Evolutionary conservation across 495 filamentous ascomycete species (phyloP), one percentile per base, ranked within the genome.

Genomic region (Aspergillus mulundensis): DNA sequence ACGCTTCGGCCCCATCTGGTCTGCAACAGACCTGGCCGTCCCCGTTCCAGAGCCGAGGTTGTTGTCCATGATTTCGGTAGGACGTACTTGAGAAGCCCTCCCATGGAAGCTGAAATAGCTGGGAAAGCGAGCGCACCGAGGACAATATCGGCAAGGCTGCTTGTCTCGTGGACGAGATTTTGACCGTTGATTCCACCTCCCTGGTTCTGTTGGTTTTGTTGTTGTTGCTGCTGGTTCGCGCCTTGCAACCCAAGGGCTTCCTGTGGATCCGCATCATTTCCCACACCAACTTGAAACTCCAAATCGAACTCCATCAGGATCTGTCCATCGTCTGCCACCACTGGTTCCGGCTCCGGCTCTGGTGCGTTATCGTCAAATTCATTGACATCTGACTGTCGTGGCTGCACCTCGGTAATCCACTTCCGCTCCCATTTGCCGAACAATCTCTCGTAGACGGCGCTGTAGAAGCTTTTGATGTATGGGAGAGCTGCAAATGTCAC

Each of bases 1-100:
- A 94, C 75, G 60, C 87, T 94, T 47, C 90, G 79, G 7, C 89
- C 90, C 86, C 90, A 94, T 21, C 80, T 77, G 41, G 80, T 75
- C 63, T 92, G 88, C 24, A 95, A 71, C 19, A 93, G 72, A 1
- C 89, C 85, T 7, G 78, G 70, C 14, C 70, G 71, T 14, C 66
- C 66, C 10, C 70, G 61, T 42, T 74, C 70, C 18, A 74, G 60
- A 16, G 64, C 49, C 7, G 71, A 71, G 1, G 75, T 70, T 0
- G 76, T 75, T 5, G 82, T 83, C 82, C 86, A 89, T 5, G 84
- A 71, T 45, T 69, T 71, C 0, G 90, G 90, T 1, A 89, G 76
- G 2, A 77, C 59, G 32, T 76, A 64, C 53, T 85, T 82, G 53
- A 95, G 69, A 1, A 89, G 61, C 50, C 87, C 84, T 50, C 90